These are phyloP conservation scores for Didymella exigua DNA, from an alignment of 2,329 filamentous ascomycete species.

Conservation along the genomic window DNA sequence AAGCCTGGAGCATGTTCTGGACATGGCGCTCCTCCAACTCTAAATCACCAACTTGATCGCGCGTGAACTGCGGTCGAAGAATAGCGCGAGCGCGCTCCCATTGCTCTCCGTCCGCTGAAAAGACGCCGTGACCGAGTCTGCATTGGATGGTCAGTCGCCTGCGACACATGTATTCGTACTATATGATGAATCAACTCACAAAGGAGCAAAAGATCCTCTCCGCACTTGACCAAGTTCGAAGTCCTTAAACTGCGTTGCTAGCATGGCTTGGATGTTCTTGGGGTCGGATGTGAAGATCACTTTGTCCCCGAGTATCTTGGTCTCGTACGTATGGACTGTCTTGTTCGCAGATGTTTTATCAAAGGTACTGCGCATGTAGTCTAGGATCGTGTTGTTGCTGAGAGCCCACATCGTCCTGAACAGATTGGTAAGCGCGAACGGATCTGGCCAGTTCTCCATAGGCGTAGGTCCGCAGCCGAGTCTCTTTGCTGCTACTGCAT, in stretches of 20 bases:
- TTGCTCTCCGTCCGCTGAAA: conserved; percentile 41
- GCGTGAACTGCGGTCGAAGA: conserved; percentile 47
- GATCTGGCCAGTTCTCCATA: conserved; percentile 1
- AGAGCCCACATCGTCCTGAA: conserved; percentile 3
- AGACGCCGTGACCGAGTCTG: conserved; percentile 15
- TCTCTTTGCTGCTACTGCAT: conserved; percentile 1
- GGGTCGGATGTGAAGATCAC: conserved; percentile 47
- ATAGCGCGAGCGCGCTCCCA: conserved; percentile 47
- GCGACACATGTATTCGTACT: too few species aligned
- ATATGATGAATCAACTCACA: neutral
- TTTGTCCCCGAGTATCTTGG: conserved; percentile 1
- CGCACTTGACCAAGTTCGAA: conserved; percentile 24
- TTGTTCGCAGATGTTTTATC: neutral
- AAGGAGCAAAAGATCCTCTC: conserved; percentile 10
- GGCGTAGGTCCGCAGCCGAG: conserved; percentile 2
- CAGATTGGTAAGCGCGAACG: conserved; percentile 1
- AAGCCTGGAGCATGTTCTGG: conserved; percentile 14
- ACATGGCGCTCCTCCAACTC: conserved; percentile 45
- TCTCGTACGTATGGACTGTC: neutral
- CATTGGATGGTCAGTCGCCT: neutral
- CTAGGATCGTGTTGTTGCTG: neutral
- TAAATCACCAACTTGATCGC: conserved; percentile 46
- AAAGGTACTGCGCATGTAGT: conserved; percentile 1
- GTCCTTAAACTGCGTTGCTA: conserved; percentile 51
- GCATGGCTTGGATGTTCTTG: conserved; percentile 51